Conservation (phyloP, 169 alveolate species). For the Plasmodium knowlesi region DNA sequence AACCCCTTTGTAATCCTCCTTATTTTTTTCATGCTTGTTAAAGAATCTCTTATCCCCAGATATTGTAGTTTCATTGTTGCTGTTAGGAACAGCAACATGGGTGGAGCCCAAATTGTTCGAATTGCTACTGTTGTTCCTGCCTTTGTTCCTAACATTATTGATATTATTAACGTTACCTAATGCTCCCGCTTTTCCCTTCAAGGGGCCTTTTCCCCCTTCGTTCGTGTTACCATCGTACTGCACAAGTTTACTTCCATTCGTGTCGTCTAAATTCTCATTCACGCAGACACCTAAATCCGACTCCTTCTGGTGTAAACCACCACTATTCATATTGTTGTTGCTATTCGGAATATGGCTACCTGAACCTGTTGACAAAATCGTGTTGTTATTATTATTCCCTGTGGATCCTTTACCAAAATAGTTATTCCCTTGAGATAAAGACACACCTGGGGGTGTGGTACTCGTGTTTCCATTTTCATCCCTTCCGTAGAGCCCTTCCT, state of each 20-base stretch:
- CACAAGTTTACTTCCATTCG: neutral
- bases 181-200: neutral
- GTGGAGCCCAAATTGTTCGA: neutral
- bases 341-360: neutral
- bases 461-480: neutral
- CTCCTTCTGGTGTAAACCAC: neutral
- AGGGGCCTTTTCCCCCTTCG: neutral
- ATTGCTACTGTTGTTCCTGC: neutral
- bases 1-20: constrained; percentile 26
- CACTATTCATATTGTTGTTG: constrained; percentile 9
- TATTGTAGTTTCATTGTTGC: neutral
- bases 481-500: constrained; percentile 18
- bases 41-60: neutral
- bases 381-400: neutral
- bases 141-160: neutral
- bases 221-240: neutral
- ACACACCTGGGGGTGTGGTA: neutral
- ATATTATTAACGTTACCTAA: neutral
- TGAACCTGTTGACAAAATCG: neutral
- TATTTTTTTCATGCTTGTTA: constrained; percentile 23
- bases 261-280: neutral
- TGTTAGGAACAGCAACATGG: neutral
- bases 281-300: neutral
- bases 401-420: neutral
- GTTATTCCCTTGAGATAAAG: neutral